Base-by-base conservation (phyloP, 2,329 filamentous ascomycete genomes). In the Aspergillus sp. region DNA sequence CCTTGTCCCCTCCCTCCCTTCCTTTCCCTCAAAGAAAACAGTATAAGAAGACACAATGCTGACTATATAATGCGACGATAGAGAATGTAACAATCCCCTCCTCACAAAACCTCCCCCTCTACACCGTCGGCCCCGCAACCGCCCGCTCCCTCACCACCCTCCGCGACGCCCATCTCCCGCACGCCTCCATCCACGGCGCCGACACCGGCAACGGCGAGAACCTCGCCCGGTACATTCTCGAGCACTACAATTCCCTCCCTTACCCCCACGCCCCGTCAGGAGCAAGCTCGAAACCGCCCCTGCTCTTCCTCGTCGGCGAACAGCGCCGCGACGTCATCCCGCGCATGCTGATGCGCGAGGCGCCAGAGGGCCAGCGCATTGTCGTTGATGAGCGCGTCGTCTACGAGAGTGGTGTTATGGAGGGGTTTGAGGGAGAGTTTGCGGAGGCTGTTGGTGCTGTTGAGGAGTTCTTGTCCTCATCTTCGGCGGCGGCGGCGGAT, bases 261-360 rank as follows among this genome's bases (percentile, higher is more conserved):
- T 7, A 22, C 22, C 22, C 22, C 5, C 22, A 22, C 22, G 7
- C 3, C 22, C n/a, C n/a, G n/a, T n/a, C n/a, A n/a, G n/a, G n/a
- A n/a, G 22, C 22, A 22, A 22, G 22, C 22, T 9, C 40, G 40
- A 46, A 61, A 42, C 84, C 80, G 0, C 81, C 87, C 0, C 70
- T 97, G 4, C 75, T 97, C 1, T 99, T 97, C 69, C 81, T 95
- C 13, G 91, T 95, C 0, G 94, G 94, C 17, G 93, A 96, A 67
- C 89, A 92, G 67, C 82, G 91, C 50, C 79, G 94, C 42, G 94
- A 97, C 68, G 84, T 96, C 59, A 96, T 99, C 57, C 92, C 94
- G 1, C 89, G 82, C 61, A 90, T 83, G 1, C 75, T 97, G 35
- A 88, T 85, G 77, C 80, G 82, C 36, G 65, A 75, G 0, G 61